phyloP scores from a whole-genome alignment of 108 stramenopile genomes.

The Fragilaria crotonensis region DNA sequence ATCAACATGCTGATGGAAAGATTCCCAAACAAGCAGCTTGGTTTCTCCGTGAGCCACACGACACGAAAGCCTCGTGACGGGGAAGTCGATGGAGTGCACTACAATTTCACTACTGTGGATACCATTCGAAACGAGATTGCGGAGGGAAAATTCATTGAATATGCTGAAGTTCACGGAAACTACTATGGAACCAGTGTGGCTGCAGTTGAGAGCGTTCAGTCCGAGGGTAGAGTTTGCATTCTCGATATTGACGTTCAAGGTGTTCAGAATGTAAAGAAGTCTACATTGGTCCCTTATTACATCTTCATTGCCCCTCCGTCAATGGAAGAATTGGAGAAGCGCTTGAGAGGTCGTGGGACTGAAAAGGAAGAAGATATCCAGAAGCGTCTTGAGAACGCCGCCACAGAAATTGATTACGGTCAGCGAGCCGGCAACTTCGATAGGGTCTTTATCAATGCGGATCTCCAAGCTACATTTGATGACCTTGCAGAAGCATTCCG shows the following conservation, averaged over 20 bases:
- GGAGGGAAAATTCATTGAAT: conserved; percentile 66
- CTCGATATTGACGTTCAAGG: conserved; percentile 76
- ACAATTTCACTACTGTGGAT: conserved; percentile 56
- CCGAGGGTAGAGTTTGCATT: conserved; percentile 59
- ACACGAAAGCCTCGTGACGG: conserved; percentile 65
- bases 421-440: conserved; percentile 9
- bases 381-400: conserved; percentile 52
- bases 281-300: conserved; percentile 30
- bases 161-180: conserved; percentile 79
- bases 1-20: not conserved
- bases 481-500: conserved; percentile 20
- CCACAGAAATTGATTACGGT: conserved; percentile 61
- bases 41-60: conserved; percentile 70
- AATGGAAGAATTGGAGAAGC: conserved; percentile 53
- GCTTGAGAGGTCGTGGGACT: conserved; percentile 62
- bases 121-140: conserved; percentile 53
- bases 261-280: conserved; percentile 26
- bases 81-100: conserved; percentile 61
- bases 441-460: conserved; percentile 19
- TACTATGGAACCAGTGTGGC: conserved; percentile 72
- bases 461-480: conserved; percentile 30
- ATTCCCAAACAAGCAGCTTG: not conserved
- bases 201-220: conserved; percentile 48
- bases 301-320: conserved; percentile 77
- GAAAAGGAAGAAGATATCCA: conserved; percentile 57